Conservation (phyloP, 495 filamentous ascomycete species). For the Diplogelasinospora grovesii region DNA sequence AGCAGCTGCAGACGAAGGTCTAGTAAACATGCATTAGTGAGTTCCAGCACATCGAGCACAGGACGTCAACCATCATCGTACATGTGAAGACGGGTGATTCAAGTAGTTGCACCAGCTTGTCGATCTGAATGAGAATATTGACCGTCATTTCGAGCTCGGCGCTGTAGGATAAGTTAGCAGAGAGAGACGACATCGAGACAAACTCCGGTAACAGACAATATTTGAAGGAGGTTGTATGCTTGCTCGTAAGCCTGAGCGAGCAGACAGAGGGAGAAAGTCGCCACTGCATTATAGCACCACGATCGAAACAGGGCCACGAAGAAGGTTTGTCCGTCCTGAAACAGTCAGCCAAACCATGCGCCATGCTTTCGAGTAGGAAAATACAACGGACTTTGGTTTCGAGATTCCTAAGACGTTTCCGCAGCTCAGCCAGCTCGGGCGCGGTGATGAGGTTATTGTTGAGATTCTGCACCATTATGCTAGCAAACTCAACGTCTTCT, state of each 20-base stretch:
- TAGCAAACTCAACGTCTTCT: constrained; percentile 96
- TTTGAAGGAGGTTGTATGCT: constrained; percentile 91
- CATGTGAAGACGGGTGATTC: constrained; percentile 98
- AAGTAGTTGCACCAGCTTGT: constrained; percentile 95
- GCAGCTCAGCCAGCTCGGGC: constrained; percentile 82
- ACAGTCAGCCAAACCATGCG: constrained; percentile 15
- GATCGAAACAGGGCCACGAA: constrained; percentile 91
- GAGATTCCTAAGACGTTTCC: constrained; percentile 83
- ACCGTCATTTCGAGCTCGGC: constrained; percentile 99
- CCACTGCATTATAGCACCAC: constrained; percentile 98
- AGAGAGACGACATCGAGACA: neutral
- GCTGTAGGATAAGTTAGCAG: constrained; percentile 37
- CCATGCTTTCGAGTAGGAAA: constrained; percentile 7
- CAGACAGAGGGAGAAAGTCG: constrained; percentile 91
- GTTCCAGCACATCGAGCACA: neutral
- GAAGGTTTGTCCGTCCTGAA: constrained; percentile 84
- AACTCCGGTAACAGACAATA: constrained; percentile 62
- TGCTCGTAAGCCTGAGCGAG: constrained; percentile 98
- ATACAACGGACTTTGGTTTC: constrained; percentile 56
- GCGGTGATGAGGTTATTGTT: constrained; percentile 99
- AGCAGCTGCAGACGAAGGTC: constrained; percentile 93
- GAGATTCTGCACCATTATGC: constrained; percentile 98
- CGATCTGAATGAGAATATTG: constrained; percentile 97
- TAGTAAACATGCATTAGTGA: constrained; percentile 26
- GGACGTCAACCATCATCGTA: constrained; percentile 41